Conservation (phyloP, 352 stramenopile species). For the Globisporangium rhizosaccharum region DNA sequence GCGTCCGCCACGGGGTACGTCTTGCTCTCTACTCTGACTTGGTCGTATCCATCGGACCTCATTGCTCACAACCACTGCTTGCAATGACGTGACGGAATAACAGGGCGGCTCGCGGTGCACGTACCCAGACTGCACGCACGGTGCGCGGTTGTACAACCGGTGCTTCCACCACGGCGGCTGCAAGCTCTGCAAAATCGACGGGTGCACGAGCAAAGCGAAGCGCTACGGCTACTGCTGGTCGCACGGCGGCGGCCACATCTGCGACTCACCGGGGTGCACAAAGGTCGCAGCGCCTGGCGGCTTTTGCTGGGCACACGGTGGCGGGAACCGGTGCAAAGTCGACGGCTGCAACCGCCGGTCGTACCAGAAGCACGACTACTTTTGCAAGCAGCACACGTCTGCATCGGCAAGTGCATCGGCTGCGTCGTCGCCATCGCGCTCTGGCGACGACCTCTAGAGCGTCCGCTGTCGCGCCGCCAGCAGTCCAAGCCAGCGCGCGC, state of each 20-base stretch:
- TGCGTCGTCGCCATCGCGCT: neutral
- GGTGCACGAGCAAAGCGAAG: conserved; percentile 65
- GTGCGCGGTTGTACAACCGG: conserved; percentile 52
- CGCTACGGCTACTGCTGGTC: conserved; percentile 72
- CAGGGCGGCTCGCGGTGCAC: conserved; percentile 48
- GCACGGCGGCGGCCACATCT: conserved; percentile 60
- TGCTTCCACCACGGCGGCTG: conserved; percentile 66
- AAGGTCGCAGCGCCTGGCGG: conserved; percentile 65
- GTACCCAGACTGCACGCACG: conserved; percentile 52
- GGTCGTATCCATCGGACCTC: neutral
- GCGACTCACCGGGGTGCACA: conserved; percentile 35
- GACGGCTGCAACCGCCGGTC: conserved; percentile 65
- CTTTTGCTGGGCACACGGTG: conserved; percentile 67
- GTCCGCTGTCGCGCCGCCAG: too few species aligned
- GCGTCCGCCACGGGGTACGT: conserved; percentile 40
- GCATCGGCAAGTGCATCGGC: neutral
- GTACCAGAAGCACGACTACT: conserved; percentile 67
- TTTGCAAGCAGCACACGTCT: conserved; percentile 54
- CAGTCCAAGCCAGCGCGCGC: too few species aligned
- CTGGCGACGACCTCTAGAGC: neutral
- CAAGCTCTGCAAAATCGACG: conserved; percentile 55
- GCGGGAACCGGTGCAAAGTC: conserved; percentile 63
- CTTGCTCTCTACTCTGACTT: neutral
- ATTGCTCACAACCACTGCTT: neutral
- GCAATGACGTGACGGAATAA: neutral